Percentiles rank a stretch among this genome's conserved stretches.
Conservation (phyloP, 768 basidiomycete genomes). For the Rhodosporidiobolus sp. region DNA sequence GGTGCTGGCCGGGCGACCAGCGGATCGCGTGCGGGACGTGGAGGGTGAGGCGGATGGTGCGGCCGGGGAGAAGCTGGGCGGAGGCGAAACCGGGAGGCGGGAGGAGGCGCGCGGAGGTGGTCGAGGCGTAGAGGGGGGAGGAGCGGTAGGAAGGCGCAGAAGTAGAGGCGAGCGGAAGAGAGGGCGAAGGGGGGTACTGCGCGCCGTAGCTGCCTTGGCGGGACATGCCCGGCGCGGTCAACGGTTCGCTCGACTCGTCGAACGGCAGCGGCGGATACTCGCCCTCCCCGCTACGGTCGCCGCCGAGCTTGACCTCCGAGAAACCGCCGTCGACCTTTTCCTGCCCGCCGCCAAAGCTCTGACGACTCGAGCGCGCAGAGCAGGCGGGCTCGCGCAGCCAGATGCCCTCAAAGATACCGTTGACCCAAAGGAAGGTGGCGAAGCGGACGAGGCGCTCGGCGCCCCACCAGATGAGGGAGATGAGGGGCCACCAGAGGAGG, state of each 20-base stretch:
- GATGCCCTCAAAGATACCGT: slow-evolving; percentile 50
- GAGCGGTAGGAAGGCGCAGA: background rate
- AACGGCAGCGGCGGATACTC: slow-evolving; percentile 8
- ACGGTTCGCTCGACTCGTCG: background rate
- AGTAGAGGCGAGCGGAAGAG: background rate
- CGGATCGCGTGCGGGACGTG: slow-evolving; percentile 58
- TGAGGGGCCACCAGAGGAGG: slow-evolving; percentile 63
- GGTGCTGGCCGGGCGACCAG: slow-evolving; percentile 78
- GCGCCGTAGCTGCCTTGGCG: slow-evolving; percentile 8
- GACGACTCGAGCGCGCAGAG: background rate
- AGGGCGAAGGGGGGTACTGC: slow-evolving; percentile 14
- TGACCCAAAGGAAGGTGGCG: slow-evolving; percentile 60
- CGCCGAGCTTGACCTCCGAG: background rate
- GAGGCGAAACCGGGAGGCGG: slow-evolving; percentile 69
- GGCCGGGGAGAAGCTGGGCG: slow-evolving; percentile 66
- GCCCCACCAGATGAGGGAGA: slow-evolving; percentile 62
- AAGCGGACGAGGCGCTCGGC: slow-evolving; percentile 62
- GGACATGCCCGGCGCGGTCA: background rate
- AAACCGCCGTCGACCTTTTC: slow-evolving; percentile 1
- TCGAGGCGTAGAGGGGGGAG: slow-evolving; percentile 2
- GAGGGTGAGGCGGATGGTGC: slow-evolving; percentile 66
- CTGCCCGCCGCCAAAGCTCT: background rate
- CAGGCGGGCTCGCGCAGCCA: slow-evolving; percentile 1
- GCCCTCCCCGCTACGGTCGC: background rate
- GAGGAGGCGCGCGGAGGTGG: background rate